Conservation (phyloP, 371 early-diverging fungal species). For the Mortierella sp. region DNA sequence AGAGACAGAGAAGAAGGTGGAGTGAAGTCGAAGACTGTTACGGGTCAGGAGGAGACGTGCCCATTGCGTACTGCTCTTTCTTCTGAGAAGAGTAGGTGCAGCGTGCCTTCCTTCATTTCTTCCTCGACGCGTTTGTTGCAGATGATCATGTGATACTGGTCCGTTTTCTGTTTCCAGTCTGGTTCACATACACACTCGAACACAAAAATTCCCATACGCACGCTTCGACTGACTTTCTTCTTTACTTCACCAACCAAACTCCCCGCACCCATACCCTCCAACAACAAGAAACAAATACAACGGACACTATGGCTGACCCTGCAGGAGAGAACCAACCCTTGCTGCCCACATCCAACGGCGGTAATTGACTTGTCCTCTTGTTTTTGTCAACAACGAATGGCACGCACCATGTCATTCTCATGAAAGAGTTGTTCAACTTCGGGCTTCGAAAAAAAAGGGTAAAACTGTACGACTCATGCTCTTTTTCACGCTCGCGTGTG, state of each 20-base stretch:
- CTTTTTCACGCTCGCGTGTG: neutral
- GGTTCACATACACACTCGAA: neutral
- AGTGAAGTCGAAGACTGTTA: neutral
- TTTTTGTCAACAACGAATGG: neutral
- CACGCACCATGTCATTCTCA: neutral
- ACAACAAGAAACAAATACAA: neutral
- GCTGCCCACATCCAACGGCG: slow-evolving; percentile 20
- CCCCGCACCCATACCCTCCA: neutral
- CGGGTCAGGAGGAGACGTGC: neutral
- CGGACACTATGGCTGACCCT: slow-evolving; percentile 12
- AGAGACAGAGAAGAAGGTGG: neutral
- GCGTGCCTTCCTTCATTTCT: neutral
- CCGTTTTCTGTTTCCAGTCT: neutral
- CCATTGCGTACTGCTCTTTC: neutral
- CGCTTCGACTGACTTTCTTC: neutral
- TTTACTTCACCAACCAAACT: neutral
- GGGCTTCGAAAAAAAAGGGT: neutral
- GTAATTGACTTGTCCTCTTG: neutral
- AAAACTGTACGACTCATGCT: slow-evolving; percentile 1
- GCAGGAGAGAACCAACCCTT: slow-evolving; percentile 27
- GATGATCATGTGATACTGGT: neutral
- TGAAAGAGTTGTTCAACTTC: neutral
- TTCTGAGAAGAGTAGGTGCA: neutral
- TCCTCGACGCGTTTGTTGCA: neutral
- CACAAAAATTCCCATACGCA: neutral